A percentile compares a stretch with the other conserved stretches of the same genome.
Conservation (phyloP, 2,329 filamentous ascomycete genomes). For the Dendrostoma leiphaemia region DNA sequence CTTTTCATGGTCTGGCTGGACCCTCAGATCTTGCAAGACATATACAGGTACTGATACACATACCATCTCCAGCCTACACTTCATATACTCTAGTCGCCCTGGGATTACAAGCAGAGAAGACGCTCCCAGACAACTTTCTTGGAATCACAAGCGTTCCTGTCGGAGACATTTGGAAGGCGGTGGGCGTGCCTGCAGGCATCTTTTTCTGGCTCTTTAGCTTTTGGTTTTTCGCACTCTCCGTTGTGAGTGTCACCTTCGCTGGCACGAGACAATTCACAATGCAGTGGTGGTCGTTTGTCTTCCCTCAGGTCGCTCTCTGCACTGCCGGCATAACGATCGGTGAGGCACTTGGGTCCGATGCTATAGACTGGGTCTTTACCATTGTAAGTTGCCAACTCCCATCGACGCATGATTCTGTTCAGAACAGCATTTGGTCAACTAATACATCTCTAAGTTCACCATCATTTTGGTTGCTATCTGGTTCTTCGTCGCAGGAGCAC, state of each 20-base stretch:
- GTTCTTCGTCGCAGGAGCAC: not conserved
- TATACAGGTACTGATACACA: not conserved
- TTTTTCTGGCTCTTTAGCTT: conserved; percentile 53
- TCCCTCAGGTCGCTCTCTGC: conserved; percentile 56
- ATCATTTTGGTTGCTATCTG: not conserved
- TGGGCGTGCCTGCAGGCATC: conserved; percentile 43
- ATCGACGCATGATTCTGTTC: too few species aligned
- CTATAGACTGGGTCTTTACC: not conserved
- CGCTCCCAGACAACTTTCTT: conserved; percentile 22
- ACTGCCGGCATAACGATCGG: not conserved
- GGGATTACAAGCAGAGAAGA: conserved; percentile 28
- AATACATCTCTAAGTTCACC: too few species aligned
- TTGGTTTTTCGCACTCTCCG: conserved; percentile 49
- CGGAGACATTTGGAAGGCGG: conserved; percentile 38
- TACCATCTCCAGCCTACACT: not conserved
- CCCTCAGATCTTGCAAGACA: too few species aligned
- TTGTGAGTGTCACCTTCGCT: conserved; percentile 35
- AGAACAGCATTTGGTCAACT: too few species aligned
- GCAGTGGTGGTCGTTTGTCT: conserved; percentile 57
- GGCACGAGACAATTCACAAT: conserved; percentile 45
- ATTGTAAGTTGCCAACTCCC: too few species aligned
- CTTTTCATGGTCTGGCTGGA: too few species aligned
- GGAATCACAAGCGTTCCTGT: conserved; percentile 25
- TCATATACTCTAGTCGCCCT: conserved; percentile 54
- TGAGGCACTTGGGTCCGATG: not conserved